phyloP scores from a whole-genome alignment of 78 protist species.

The Tieghemostelium lacteum region DNA sequence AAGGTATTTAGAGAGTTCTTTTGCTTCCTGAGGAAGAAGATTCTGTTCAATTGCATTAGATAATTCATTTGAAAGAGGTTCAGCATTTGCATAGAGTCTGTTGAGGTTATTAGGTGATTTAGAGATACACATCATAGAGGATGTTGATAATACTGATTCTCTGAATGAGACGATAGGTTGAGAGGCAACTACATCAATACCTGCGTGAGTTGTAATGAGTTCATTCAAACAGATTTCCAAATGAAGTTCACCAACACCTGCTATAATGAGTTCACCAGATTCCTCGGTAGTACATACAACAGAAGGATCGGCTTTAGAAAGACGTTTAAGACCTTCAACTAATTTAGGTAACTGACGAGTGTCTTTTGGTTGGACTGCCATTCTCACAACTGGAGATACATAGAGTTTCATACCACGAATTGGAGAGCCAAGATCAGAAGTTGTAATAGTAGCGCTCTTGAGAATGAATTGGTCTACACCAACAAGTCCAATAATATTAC shows the following conservation, averaged over 20 bases:
- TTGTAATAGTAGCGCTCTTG: slow-evolving; percentile 98
- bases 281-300: slow-evolving; percentile 94
- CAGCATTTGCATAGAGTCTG: slow-evolving; percentile 96
- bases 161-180: slow-evolving; percentile 99
- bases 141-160: slow-evolving; percentile 93
- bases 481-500: slow-evolving; percentile 97
- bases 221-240: slow-evolving; percentile 99
- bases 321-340: slow-evolving; percentile 99
- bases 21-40: slow-evolving; percentile 71
- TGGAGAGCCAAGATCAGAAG: slow-evolving; percentile 71
- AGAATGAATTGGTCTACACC: slow-evolving; percentile 97
- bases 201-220: slow-evolving; percentile 96
- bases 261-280: slow-evolving; percentile 99
- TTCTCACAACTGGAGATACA: slow-evolving; percentile 99
- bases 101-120: slow-evolving; percentile 99
- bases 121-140: slow-evolving; percentile 87
- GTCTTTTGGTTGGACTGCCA: slow-evolving; percentile 99
- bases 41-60: slow-evolving; percentile 76
- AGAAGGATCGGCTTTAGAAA: slow-evolving; percentile 97
- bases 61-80: slow-evolving; percentile 93
- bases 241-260: slow-evolving; percentile 99
- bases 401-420: slow-evolving; percentile 97
- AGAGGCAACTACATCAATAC: slow-evolving; percentile 93
- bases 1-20: slow-evolving; percentile 85
- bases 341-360: slow-evolving; percentile 98